A percentile compares a stretch with the other conserved stretches of the same genome.
These are phyloP conservation scores for Adansonia rubrostipa DNA, from an alignment of 441 rosid species.

Conservation along the genomic window DNA sequence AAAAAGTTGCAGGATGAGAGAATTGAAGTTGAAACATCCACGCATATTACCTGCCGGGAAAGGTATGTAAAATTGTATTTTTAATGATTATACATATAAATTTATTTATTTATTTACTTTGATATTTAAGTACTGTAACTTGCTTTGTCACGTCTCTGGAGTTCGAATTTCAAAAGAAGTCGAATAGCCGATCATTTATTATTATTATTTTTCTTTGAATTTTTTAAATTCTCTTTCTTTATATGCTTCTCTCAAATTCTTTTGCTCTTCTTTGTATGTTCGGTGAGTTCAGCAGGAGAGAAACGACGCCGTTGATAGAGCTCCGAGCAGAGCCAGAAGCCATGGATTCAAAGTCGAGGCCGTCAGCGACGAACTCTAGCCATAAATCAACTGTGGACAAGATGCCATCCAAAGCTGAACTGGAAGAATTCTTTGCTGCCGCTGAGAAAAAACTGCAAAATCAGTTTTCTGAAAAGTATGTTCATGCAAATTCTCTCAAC, in stretches of 20 bases:
- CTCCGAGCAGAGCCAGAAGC: slow-evolving; percentile 39
- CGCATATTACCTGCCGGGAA: slow-evolving; percentile 30
- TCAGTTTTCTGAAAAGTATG: slow-evolving; percentile 61
- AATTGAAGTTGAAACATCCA: slow-evolving; percentile 59
- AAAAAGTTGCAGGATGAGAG: slow-evolving; percentile 51
- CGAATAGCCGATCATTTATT: slow-evolving; percentile 20
- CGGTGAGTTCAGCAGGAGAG: slow-evolving; percentile 38
- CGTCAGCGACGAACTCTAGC: slow-evolving; percentile 42
- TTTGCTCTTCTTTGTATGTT: not conserved
- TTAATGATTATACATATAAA: not conserved
- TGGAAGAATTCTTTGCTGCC: slow-evolving; percentile 66
- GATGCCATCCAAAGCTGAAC: slow-evolving; percentile 54
- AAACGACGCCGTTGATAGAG: slow-evolving; percentile 45
- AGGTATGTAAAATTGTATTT: not conserved
- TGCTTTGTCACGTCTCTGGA: slow-evolving; percentile 18
- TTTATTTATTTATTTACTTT: slow-evolving; percentile 10
- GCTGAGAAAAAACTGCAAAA: slow-evolving; percentile 57
- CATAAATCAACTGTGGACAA: slow-evolving; percentile 41
- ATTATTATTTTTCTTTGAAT: slow-evolving; percentile 23
- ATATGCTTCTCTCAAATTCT: slow-evolving; percentile 15
- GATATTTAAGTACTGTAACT: slow-evolving; percentile 17
- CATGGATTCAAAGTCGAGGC: slow-evolving; percentile 40
- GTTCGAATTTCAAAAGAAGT: slow-evolving; percentile 37
- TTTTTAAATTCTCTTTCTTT: slow-evolving; percentile 5
- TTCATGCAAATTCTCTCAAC: slow-evolving; percentile 20